Percentiles rank a stretch among this genome's conserved stretches.
Evolutionary conservation across 164 flowering plant species (phyloP).

Genomic region (Sedum album): DNA sequence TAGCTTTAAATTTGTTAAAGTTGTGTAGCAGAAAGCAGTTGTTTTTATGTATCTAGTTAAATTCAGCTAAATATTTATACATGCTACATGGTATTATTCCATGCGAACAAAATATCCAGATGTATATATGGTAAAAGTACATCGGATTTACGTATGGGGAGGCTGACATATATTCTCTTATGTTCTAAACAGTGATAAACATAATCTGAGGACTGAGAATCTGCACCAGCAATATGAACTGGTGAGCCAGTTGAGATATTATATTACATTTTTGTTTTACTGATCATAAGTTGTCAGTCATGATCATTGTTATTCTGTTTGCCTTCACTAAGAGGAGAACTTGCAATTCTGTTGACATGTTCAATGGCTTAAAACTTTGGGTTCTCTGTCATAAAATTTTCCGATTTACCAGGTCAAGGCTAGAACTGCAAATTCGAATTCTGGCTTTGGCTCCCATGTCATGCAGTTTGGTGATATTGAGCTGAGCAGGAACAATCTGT

Average conservation of each 20-base stretch:
- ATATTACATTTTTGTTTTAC: not conserved
- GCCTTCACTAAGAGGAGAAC: not conserved
- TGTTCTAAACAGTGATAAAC: conserved; percentile 52
- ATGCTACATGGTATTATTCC: too few species aligned
- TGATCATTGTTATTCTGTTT: not conserved
- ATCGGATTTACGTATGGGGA: not conserved
- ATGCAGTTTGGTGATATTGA: conserved; percentile 2
- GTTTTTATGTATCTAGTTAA: conserved; percentile 4
- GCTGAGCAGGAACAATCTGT: not conserved
- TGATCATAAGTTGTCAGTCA: not conserved
- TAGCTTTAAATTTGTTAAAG: too few species aligned
- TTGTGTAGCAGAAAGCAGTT: conserved; percentile 83
- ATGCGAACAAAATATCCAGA: too few species aligned
- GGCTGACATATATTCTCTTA: conserved; percentile 9
- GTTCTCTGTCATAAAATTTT: not conserved
- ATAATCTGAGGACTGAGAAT: too few species aligned
- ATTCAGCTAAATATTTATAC: not conserved
- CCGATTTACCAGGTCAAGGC: not conserved
- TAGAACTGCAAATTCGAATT: not conserved
- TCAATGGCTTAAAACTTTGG: not conserved
- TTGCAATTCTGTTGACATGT: not conserved
- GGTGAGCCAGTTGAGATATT: conserved; percentile 22
- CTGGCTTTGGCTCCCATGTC: conserved; percentile 1
- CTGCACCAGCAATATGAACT: too few species aligned
- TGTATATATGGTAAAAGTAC: not conserved